Evolutionary conservation across 352 stramenopile genomes (phyloP), one percentile per base, ranked within the genome.

Genomic region (Elongisporangium undulatum): DNA sequence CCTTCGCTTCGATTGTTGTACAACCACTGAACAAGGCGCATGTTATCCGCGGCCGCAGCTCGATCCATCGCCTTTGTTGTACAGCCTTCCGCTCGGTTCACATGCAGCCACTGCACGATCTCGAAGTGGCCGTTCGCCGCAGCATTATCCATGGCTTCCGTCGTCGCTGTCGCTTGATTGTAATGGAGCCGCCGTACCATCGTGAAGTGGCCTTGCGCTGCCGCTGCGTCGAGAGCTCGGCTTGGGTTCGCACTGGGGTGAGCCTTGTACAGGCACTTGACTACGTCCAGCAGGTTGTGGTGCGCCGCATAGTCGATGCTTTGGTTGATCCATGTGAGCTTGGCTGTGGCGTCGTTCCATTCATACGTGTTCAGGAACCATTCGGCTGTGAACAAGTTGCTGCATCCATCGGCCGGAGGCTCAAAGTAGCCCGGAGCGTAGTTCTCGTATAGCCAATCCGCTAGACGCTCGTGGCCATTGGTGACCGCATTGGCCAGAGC

Each of bases 71-170:
- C 69, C 7, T 62, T 45, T 0, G 23, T 50, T 12, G 68, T 69
- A 16, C 64, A 69, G 10, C 68, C 68, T 67, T 75, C 68, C 19
- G 45, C 7, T 13, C 68, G 68, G 13, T 75, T 56, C 9, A 23
- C n/a, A 12, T 75, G 64, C 12, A 75, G 55, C 68, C 68, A 75
- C 51, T 72, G 62, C 5, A 72, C 64, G 16, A 72, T 49, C 22
- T 66, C 52, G 21, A 75, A 49, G 20, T 70, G 61, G 4, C 68
- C 68, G 53, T 72, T 72, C 5, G 63, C 63, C 2, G 64, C 68
- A 2, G 68, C 68, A 6, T 67, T 69, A n/a, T 75, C 61, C 68
- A 75, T 75, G 13, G 68, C 68, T 3, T 67, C 61, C 3, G 51
- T 45, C 2, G 68, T 72, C 69, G 64, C 4, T 51, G 59, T 26